Evolutionary conservation across 2,329 filamentous ascomycete species (phyloP), one percentile per base, ranked within the genome.

Genomic region (Ophiostoma himal-ulmi): DNA sequence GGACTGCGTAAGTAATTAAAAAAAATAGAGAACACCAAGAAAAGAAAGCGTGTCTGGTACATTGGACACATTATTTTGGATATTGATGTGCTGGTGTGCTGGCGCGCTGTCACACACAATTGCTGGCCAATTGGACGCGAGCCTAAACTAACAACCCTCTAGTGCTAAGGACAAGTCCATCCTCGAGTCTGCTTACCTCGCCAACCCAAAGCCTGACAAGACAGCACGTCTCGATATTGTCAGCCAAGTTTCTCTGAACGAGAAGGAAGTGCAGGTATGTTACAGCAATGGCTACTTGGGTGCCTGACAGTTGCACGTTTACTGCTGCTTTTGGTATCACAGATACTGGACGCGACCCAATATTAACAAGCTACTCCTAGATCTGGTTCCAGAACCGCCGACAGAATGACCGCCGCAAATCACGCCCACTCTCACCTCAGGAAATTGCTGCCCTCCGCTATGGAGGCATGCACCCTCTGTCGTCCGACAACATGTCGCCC

Each of bases 351-450:
- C 26, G 11, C 20, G 30, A 37, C 44, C 22, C 20, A n/a, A 64
- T 64, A 14, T 17, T 30, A 30, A 64, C 62, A 62, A 72, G 68
- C 1, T 2, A 48, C 11, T 20, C 41, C 68, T 71, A 97, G 94
- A 97, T 97, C 76, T 98, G 94, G 94, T 97, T 97, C 81, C 94
- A 57, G 77, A 97, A 97, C 77, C 88, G 93, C 77, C 87, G 94
- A 74, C 94, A 98, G 79, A 97, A 96, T 80, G 92, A 96, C 78
- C 88, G 94, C 75, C 88, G 94, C 75, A 96, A 94, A 82, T 93
- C 92, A 70, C 90, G 92, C 75, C 93, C 94, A 66, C 84, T 96
- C 52, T 87, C 92, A 37, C 87, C 90, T 11, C 89, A 93, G 78
- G 92, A 95, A 78, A 85, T 94, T 70, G 88, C 85, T 73, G 85